phyloP scores from a whole-genome alignment of 257 asterid genomes.

The Forsythia viridissima region DNA sequence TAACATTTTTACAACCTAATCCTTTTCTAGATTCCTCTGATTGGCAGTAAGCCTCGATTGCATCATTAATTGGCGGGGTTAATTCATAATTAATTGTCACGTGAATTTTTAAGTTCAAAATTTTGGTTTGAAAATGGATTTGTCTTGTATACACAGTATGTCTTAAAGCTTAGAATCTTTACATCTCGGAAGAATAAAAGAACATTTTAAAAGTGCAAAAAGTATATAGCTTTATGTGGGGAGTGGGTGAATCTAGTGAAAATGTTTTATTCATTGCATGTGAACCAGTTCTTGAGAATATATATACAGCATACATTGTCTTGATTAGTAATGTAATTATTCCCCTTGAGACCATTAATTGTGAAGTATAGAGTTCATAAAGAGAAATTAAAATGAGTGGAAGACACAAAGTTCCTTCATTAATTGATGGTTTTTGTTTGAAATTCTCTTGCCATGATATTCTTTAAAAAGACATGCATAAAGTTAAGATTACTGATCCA shows the following conservation, averaged over 20 bases:
- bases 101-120: neutral
- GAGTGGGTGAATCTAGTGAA: constrained; percentile 13
- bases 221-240: neutral
- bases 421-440: constrained; percentile 21
- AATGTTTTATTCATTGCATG: constrained; percentile 13
- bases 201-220: constrained; percentile 7
- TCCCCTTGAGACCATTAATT: constrained; percentile 3
- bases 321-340: constrained; percentile 1
- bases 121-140: neutral
- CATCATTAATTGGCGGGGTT: too few relatives aligned
- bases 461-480: constrained; percentile 11
- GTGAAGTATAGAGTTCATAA: constrained; percentile 7
- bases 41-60: neutral
- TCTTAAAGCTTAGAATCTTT: neutral
- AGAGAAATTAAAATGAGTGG: constrained; percentile 12
- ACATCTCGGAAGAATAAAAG: neutral
- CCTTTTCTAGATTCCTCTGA: too few relatives aligned
- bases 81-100: too few relatives aligned
- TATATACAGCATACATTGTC: neutral
- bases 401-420: constrained; percentile 13
- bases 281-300: neutral
- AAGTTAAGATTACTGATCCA: constrained; percentile 19
- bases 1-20: too few relatives aligned
- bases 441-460: constrained; percentile 28
- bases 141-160: neutral